Percentiles rank a stretch among this genome's conserved stretches.
These are phyloP conservation scores for Pseudogymnoascus sp. DNA, from an alignment of 2,329 filamentous ascomycete species.

Conservation along the genomic window DNA sequence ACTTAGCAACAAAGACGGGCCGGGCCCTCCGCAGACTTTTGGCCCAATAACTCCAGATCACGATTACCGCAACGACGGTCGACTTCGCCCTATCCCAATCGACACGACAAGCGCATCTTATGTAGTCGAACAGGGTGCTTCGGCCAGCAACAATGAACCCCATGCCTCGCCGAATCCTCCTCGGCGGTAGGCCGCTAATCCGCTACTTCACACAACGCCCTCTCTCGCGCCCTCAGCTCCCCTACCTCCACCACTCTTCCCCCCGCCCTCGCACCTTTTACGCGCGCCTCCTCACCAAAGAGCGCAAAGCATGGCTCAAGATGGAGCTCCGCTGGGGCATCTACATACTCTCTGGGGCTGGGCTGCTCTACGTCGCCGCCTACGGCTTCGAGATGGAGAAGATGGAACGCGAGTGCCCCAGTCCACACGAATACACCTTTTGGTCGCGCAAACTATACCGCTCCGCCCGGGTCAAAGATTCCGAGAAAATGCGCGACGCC, in stretches of 20 bases:
- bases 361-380: conserved; percentile 50
- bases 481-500: conserved; percentile 20
- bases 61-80: not conserved
- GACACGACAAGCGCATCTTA: not conserved
- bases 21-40: conserved; percentile 9
- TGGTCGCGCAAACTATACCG: conserved; percentile 60
- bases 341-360: conserved; percentile 55
- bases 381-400: conserved; percentile 64
- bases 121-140: not conserved
- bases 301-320: conserved; percentile 60
- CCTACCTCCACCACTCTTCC: conserved; percentile 53
- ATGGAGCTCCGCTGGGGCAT: conserved; percentile 60
- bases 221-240: conserved; percentile 51
- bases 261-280: conserved; percentile 39
- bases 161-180: not conserved
- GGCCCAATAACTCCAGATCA: not conserved
- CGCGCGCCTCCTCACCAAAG: conserved; percentile 69
- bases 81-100: not conserved
- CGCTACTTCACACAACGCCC: conserved; percentile 49
- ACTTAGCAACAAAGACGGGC: conserved; percentile 9
- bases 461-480: conserved; percentile 33
- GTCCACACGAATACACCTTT: conserved; percentile 73
- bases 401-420: conserved; percentile 67
- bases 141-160: conserved; percentile 4
- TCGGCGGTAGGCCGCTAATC: conserved; percentile 25